Evolutionary conservation across 2,329 filamentous ascomycete species (phyloP), one percentile per base, ranked within the genome.

Genomic region (Amauroascus niger): DNA sequence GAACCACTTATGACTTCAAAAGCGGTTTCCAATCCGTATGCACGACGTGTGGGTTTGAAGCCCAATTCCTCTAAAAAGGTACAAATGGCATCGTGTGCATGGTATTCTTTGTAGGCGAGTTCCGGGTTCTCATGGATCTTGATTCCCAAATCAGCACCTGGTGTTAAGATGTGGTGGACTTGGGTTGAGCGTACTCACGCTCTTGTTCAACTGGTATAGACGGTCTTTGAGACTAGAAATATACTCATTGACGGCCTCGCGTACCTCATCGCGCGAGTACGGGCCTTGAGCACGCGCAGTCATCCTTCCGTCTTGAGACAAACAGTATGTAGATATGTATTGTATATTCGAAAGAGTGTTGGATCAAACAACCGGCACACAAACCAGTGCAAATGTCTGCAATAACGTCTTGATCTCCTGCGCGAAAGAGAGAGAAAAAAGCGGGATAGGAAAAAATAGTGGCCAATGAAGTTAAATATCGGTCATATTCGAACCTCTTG

Each of bases 11-110:
- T 43, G 26, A 50, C 53, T 33, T 57, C 55, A 57, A 81, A 81
- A 1, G 76, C 70, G 0, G 79, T 81, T 7, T 71, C 66, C 0
- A 81, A 58, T 2, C 74, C 77, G 59, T 77, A 78, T 0, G 77
- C 74, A 50, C 76, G 71, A 0, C 71, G 71, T 3, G 67, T 75
- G 6, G 79, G 75, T 0, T 61, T 55, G 59, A 75, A 77, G 0
- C 74, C 77, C 2, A 72, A 69, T 1, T 62, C 57, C 39, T 73
- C 67, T 0, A 80, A 66, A 35, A 75, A 70, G 3, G 64, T 58
- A 14, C 71, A 71, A 45, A 81, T 74, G 6, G 67, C 70, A 37
- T 78, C 71, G 57, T 80, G 77, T 7, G 79, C 78, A 16, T 69
- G 70, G 61, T 72, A 64, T 58, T 81, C 78, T 50, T 78, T 62